These are phyloP conservation scores for Lasiodiplodia gonubiensis DNA, from an alignment of 2,329 filamentous ascomycete genomes.

Conservation along the genomic window DNA sequence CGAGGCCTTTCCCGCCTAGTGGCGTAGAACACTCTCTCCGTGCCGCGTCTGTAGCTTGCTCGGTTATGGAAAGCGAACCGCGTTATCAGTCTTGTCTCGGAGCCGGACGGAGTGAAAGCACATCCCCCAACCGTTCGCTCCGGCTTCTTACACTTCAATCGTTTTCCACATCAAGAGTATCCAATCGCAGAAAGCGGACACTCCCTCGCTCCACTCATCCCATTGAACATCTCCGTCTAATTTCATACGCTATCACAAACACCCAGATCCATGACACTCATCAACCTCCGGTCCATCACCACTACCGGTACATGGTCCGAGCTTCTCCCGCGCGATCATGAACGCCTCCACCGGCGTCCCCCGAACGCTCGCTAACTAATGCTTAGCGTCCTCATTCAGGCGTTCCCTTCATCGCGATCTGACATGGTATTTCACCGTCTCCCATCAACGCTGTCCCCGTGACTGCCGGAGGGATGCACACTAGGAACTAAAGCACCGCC, in stretches of 20 bases:
- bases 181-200: not conserved
- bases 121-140: not conserved
- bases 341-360: not conserved
- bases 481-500: not conserved
- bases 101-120: not conserved
- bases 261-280: not conserved
- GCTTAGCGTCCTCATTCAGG: not conserved
- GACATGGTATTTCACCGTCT: not conserved
- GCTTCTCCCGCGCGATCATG: not conserved
- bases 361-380: not conserved
- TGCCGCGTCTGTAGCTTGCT: not conserved
- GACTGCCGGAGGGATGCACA: not conserved
- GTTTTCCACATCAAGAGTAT: not conserved
- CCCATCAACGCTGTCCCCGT: not conserved
- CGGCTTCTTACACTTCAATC: not conserved
- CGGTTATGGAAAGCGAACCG: not conserved
- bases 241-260: not conserved
- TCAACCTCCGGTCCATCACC: not conserved
- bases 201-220: not conserved
- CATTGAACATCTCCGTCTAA: not conserved
- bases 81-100: not conserved
- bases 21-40: not conserved
- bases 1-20: not conserved
- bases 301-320: not conserved
- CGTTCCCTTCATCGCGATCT: not conserved